These are phyloP conservation scores for Mucor velutinosus DNA, from an alignment of 371 early-diverging fungal genomes.

Conservation along the genomic window DNA sequence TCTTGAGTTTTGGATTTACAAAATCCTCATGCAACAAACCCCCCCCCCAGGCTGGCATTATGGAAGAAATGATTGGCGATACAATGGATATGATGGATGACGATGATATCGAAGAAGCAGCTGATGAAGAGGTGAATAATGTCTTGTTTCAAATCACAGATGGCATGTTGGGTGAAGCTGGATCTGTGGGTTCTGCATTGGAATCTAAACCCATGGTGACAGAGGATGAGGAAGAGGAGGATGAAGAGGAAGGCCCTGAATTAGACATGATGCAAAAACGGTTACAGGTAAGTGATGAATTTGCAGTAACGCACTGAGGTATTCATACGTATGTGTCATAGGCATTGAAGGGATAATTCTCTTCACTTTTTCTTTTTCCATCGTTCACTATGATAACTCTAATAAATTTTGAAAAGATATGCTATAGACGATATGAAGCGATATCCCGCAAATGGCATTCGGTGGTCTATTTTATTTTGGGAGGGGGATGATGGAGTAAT, in stretches of 20 bases:
- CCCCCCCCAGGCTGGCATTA: conserved; percentile 78
- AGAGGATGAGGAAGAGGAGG: conserved; percentile 57
- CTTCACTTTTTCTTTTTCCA: neutral
- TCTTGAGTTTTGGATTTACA: neutral
- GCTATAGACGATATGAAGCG: neutral
- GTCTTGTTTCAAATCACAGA: conserved; percentile 88
- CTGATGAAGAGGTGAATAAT: conserved; percentile 91
- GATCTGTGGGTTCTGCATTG: conserved; percentile 57
- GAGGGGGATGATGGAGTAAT: no score
- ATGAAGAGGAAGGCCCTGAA: conserved; percentile 75
- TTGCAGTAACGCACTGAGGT: neutral
- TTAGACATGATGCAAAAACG: conserved; percentile 86
- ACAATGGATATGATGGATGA: conserved; percentile 88
- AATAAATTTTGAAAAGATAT: neutral
- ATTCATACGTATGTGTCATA: conserved; percentile 1
- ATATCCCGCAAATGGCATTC: neutral
- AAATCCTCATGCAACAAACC: no score
- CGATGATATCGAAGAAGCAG: conserved; percentile 92
- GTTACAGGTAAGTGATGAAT: conserved; percentile 58
- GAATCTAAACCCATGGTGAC: conserved; percentile 44
- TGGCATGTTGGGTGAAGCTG: conserved; percentile 79
- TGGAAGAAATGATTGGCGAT: conserved; percentile 95
- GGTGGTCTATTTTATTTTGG: no score
- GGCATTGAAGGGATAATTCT: conserved; percentile 41
- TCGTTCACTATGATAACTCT: neutral